Evolutionary conservation across 148 eudicot species (phyloP), one percentile per base, ranked within the genome.

Genomic region (Simmondsia chinensis): DNA sequence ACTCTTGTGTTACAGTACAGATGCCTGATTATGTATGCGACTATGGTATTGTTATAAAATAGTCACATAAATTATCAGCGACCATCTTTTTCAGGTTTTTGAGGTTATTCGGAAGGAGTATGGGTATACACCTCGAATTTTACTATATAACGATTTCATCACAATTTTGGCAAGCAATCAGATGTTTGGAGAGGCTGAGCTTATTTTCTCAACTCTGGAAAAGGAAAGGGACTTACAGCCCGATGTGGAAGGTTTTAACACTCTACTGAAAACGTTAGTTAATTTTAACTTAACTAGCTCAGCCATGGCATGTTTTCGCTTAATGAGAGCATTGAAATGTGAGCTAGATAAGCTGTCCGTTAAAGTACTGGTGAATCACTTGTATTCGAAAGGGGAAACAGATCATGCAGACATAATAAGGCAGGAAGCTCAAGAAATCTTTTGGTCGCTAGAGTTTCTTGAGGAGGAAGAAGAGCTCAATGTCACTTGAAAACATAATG

Each of bases 51-150:
- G n/a, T n/a, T n/a, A n/a, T n/a, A n/a, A n/a, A n/a, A n/a, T n/a
- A n/a, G n/a, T n/a, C n/a, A n/a, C n/a, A n/a, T n/a, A n/a, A n/a
- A n/a, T n/a, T n/a, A n/a, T n/a, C n/a, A n/a, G n/a, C n/a, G n/a
- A n/a, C n/a, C n/a, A n/a, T n/a, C n/a, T n/a, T n/a, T n/a, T n/a
- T n/a, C n/a, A n/a, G 82, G 87, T 54, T 35, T 79, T 79, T 53
- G 66, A 59, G 61, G 76, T 68, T 33, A 43, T 79, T 39, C 58
- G 50, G 56, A 65, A 63, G 20, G 87, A 79, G 50, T 35, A 68
- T 12, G 75, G 82, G 82, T 79, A 79, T 40, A 79, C 48, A 40
- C 82, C 82, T 13, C 63, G 55, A 29, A 30, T 72, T 43, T 59
- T 59, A 9, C 59, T 79, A 24, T 75, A 71, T 39, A 66, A 72